A percentile compares a stretch with the other conserved stretches of the same genome.
Evolutionary conservation across 1,284 basidiomycete species (phyloP).

Genomic region (Golubevia pallescens): DNA sequence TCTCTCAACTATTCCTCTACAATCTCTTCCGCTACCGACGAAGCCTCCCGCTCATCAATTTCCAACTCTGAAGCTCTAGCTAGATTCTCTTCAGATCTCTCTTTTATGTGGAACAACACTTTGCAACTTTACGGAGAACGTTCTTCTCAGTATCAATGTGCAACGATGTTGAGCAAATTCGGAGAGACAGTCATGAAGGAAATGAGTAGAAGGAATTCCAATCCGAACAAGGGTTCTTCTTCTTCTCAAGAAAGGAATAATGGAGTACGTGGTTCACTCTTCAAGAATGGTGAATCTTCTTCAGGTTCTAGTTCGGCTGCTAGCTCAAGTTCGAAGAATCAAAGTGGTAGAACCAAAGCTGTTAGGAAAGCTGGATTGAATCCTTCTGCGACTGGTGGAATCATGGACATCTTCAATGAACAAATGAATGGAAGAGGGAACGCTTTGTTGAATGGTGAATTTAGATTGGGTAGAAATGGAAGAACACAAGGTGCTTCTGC

Average conservation of each 20-base stretch:
- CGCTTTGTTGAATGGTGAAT: not conserved
- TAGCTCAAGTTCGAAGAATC: not conserved
- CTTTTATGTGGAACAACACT: no score
- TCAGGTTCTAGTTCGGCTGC: not conserved
- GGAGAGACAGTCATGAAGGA: not conserved
- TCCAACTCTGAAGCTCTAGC: no score
- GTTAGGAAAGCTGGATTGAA: not conserved
- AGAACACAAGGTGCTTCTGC: not conserved
- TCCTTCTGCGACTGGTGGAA: not conserved
- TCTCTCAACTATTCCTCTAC: no score
- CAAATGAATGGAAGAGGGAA: not conserved
- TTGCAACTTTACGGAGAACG: no score
- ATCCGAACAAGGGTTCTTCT: no score
- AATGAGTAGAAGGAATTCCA: not conserved
- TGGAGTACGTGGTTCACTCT: not conserved
- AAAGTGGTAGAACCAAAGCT: not conserved
- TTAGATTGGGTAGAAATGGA: not conserved
- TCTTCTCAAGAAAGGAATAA: not conserved
- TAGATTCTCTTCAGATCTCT: no score
- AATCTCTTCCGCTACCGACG: no score
- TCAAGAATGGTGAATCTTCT: not conserved
- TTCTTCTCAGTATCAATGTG: no score
- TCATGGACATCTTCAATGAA: not conserved
- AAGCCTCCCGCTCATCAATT: no score
- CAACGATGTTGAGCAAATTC: no score